Evolutionary conservation across 331 rosid species (phyloP).

Genomic region (Stylosanthes scabra): DNA sequence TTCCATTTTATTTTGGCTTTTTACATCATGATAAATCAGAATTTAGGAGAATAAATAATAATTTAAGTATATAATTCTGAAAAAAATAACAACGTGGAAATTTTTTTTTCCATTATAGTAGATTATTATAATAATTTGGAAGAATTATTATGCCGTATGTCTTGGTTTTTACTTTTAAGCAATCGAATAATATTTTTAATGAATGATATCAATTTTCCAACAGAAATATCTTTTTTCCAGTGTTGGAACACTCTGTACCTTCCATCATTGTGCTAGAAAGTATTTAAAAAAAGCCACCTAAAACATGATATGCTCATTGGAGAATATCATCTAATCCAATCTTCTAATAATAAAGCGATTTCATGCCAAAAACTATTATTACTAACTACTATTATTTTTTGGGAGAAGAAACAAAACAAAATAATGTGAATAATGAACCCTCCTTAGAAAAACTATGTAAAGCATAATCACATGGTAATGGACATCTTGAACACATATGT

Average conservation of each 20-base stretch:
- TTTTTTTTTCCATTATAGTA: background rate
- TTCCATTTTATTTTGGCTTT: too few species aligned
- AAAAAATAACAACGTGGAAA: too few species aligned
- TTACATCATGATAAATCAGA: too few species aligned
- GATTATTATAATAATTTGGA: conserved; percentile 23
- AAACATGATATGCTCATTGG: conserved; percentile 14
- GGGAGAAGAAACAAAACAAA: conserved; percentile 41
- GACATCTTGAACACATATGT: too few species aligned
- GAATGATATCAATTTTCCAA: too few species aligned
- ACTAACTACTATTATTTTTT: too few species aligned
- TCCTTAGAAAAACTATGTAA: conserved; percentile 18
- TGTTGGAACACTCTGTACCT: conserved; percentile 43
- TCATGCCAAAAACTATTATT: conserved; percentile 5
- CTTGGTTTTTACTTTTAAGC: background rate
- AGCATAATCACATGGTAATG: conserved; percentile 8
- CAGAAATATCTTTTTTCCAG: conserved; percentile 24
- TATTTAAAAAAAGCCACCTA: conserved; percentile 23
- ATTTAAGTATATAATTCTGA: too few species aligned
- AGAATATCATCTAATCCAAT: conserved; percentile 28
- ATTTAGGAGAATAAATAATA: too few species aligned
- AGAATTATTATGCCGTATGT: conserved; percentile 23
- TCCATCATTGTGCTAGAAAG: conserved; percentile 15
- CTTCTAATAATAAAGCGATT: conserved; percentile 33
- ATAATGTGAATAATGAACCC: conserved; percentile 24
- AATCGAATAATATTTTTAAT: too few species aligned